Evolutionary conservation across 2,329 filamentous ascomycete species (phyloP).

Genomic region (Colletotrichum truncatum): DNA sequence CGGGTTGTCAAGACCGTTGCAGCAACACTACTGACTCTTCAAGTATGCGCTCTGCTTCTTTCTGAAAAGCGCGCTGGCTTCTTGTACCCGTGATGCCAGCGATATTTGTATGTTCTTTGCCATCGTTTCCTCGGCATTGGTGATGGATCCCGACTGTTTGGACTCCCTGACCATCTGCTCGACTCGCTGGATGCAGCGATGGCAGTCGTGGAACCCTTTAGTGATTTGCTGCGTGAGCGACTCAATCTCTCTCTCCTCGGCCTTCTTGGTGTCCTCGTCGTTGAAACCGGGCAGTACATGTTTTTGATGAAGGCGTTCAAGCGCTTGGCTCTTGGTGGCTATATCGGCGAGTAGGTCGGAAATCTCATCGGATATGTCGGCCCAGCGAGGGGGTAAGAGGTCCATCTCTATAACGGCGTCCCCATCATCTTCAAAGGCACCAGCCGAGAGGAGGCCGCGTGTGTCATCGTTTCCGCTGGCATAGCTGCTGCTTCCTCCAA

Average conservation of each 20-base stretch:
- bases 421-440: conserved; percentile 84
- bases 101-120: conserved; percentile 95
- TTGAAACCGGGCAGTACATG: conserved; percentile 97
- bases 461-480: conserved; percentile 58
- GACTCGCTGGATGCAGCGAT: conserved; percentile 86
- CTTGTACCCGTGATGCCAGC: conserved; percentile 86
- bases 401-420: conserved; percentile 99
- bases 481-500: conserved; percentile 55
- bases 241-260: conserved; percentile 92
- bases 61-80: conserved; percentile 89
- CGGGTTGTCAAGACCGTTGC: background rate
- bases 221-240: conserved; percentile 90
- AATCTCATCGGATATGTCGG: conserved; percentile 94
- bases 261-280: conserved; percentile 87
- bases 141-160: conserved; percentile 76
- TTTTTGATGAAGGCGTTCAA: conserved; percentile 96
- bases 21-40: conserved; percentile 72
- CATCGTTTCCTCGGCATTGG: conserved; percentile 90
- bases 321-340: conserved; percentile 80
- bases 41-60: conserved; percentile 98
- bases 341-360: conserved; percentile 83
- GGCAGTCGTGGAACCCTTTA: conserved; percentile 86
- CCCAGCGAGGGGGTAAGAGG: conserved; percentile 92
- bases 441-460: conserved; percentile 85
- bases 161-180: conserved; percentile 88